phyloP scores from a whole-genome alignment of 2,329 filamentous ascomycete species.

The Fusarium brachygibbosum region DNA sequence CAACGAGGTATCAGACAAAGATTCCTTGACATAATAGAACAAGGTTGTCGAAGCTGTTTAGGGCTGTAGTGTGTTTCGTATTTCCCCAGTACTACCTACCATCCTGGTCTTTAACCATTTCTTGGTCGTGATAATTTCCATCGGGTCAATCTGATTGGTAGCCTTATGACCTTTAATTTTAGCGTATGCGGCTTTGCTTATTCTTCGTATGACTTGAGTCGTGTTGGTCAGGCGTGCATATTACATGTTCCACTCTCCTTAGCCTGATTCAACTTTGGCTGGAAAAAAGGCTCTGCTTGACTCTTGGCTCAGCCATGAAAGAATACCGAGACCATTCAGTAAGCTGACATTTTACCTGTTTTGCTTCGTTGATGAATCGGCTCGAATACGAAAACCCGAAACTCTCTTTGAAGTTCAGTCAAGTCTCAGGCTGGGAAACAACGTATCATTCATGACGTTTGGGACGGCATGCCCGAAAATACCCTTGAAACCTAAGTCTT shows the following conservation, averaged over 20 bases:
- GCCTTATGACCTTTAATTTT: background rate
- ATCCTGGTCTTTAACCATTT: background rate
- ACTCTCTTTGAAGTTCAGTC: background rate
- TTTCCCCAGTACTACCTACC: background rate
- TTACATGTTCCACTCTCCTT: background rate
- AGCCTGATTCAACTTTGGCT: no score
- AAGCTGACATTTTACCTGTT: no score
- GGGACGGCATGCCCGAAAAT: background rate
- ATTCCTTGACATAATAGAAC: background rate
- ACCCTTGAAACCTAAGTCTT: background rate
- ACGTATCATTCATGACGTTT: background rate
- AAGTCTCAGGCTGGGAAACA: background rate
- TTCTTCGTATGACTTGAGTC: background rate
- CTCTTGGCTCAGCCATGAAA: no score
- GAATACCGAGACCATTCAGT: no score
- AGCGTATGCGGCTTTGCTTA: background rate
- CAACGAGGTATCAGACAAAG: background rate
- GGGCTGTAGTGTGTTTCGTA: background rate
- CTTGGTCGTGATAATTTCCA: background rate
- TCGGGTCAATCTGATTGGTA: background rate
- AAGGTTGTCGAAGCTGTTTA: background rate
- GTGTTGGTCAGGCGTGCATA: background rate
- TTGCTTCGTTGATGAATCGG: no score
- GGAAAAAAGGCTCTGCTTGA: no score
- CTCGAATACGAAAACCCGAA: background rate